Conservation (phyloP, 306 rosid species). For the Acmispon strigosus region DNA sequence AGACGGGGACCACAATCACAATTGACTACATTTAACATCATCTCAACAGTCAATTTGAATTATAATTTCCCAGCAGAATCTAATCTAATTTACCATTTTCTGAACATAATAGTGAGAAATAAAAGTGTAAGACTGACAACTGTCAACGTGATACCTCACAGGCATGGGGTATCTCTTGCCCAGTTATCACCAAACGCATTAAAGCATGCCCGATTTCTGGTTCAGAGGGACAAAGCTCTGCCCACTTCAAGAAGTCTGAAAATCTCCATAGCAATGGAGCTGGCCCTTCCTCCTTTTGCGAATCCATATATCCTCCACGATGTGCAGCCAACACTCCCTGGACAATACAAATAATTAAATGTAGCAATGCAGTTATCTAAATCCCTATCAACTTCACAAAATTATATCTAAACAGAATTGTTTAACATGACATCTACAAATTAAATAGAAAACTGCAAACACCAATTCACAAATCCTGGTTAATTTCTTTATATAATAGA, state of each 20-base stretch:
- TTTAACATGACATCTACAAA: neutral
- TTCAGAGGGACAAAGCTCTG: conserved; percentile 92
- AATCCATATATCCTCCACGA: conserved; percentile 98
- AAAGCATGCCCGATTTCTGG: conserved; percentile 95
- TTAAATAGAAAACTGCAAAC: conserved; percentile 5
- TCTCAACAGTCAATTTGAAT: neutral
- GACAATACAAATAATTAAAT: conserved; percentile 6
- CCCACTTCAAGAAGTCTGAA: conserved; percentile 98
- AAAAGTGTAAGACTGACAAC: neutral
- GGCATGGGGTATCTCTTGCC: conserved; percentile 97
- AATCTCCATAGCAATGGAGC: conserved; percentile 93
- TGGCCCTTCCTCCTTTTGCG: conserved; percentile 98
- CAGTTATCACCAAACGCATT: conserved; percentile 99
- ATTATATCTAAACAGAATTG: neutral
- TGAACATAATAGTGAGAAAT: neutral
- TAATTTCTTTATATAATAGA: neutral
- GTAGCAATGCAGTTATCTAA: neutral
- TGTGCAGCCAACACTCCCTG: conserved; percentile 98
- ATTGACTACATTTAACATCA: neutral
- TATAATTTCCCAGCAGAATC: neutral
- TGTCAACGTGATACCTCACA: conserved; percentile 68
- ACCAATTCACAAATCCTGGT: conserved; percentile 12
- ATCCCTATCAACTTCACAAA: neutral
- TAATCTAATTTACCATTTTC: neutral
- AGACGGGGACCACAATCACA: neutral